phyloP scores from a whole-genome alignment of 2,329 filamentous ascomycete species.

The Botryotinia globosa region DNA sequence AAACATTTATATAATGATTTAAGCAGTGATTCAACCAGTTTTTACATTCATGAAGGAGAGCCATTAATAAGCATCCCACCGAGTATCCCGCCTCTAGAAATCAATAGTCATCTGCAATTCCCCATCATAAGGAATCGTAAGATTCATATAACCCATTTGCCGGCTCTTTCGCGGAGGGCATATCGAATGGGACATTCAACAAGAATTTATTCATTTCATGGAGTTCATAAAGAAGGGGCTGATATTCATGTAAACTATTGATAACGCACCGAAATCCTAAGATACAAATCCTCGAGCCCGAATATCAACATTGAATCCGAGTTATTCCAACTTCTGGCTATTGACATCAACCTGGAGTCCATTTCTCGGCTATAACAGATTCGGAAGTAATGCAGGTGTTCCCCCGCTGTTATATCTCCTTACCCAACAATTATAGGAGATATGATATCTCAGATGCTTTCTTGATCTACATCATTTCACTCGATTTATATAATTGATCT shows the following conservation, averaged over 20 bases:
- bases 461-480: not conserved
- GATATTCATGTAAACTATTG: not conserved
- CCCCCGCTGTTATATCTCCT: not conserved
- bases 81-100: not conserved
- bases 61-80: not conserved
- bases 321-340: accelerated
- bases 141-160: not conserved
- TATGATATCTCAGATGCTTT: not conserved
- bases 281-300: accelerated
- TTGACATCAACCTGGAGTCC: not conserved
- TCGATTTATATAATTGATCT: not conserved
- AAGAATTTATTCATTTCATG: not conserved
- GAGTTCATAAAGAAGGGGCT: not conserved
- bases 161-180: not conserved
- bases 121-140: not conserved
- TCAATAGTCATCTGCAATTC: not conserved
- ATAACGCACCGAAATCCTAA: not conserved
- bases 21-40: not conserved
- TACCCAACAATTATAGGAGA: not conserved
- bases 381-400: not conserved
- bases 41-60: not conserved
- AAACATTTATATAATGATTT: not conserved
- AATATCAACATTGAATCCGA: not conserved
- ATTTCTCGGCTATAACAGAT: not conserved
- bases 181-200: not conserved